Evolutionary conservation across 2,329 filamentous ascomycete species (phyloP), one percentile per base, ranked within the genome.

Genomic region (Phaeoacremonium minimum): DNA sequence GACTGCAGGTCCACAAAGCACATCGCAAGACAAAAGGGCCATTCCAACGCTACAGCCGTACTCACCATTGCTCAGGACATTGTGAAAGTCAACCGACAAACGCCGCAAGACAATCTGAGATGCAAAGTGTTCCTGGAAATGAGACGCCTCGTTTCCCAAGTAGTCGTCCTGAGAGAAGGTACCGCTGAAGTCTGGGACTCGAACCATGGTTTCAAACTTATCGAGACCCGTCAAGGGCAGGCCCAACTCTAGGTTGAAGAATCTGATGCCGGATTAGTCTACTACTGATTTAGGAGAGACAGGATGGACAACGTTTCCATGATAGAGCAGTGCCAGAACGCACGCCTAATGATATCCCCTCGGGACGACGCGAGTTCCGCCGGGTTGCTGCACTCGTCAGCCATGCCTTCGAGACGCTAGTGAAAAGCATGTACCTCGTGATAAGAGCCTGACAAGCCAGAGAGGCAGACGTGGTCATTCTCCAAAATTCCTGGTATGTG

Each of bases 71-170:
- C 62, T 69, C 18, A 81, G 63, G 4, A 63, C 61, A 30, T 60
- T 59, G 49, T 81, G 70, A 14, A 79, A 71, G 15, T 70, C 64
- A 2, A 67, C 63, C 26, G 73, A 71, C 4, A 81, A 56, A 16
- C 71, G 62, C 15, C 72, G 63, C 14, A 82, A 60, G 9, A 75
- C 71, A 31, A 82, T 72, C 47, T 80, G 75, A 1, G 77, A 77
- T 3, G 73, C 66, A 50, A 78, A 80, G 46, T 81, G 68, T 40
- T 77, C 71, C 42, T 76, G 69, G 38, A 73, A 76, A 41, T 77
- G 67, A 2, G 72, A 70, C 8, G 62, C 54, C 42, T 75, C 68
- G 42, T 75, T 71, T 15, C 58, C 61, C 11, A 64, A 48, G 39
- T 68, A 63, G 44, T 74, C 69, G 13, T 66, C 63, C 22, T 68